These are phyloP conservation scores for Psilocybe sp. DNA, from an alignment of 768 basidiomycete species.

Conservation along the genomic window DNA sequence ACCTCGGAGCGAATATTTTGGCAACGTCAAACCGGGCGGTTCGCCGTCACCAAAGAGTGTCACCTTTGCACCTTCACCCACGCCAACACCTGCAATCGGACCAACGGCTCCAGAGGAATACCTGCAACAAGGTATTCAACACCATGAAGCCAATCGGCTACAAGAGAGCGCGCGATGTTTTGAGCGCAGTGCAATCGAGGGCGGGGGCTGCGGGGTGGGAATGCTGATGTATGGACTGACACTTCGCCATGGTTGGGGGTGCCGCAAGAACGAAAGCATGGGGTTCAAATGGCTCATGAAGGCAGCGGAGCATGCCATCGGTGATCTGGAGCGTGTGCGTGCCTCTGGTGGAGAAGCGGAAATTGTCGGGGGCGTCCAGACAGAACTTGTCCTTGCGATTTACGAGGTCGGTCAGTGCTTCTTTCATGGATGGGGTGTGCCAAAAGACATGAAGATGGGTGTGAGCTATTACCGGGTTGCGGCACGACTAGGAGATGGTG, in stretches of 20 bases:
- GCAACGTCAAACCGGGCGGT: background rate
- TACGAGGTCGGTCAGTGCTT: slow-evolving; percentile 94
- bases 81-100: slow-evolving; percentile 1
- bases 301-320: slow-evolving; percentile 80
- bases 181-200: slow-evolving; percentile 69
- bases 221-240: slow-evolving; percentile 93
- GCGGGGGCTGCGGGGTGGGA: slow-evolving; percentile 82
- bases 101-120: slow-evolving; percentile 56
- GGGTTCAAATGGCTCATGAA: slow-evolving; percentile 82
- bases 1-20: slow-evolving; percentile 30
- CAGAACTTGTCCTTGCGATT: slow-evolving; percentile 82
- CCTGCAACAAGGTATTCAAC: slow-evolving; percentile 72
- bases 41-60: background rate
- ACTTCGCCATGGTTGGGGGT: slow-evolving; percentile 87
- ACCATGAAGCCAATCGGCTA: slow-evolving; percentile 73
- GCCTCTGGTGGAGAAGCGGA: slow-evolving; percentile 44
- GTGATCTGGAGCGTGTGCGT: slow-evolving; percentile 66
- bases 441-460: slow-evolving; percentile 87
- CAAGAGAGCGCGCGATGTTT: slow-evolving; percentile 69
- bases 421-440: slow-evolving; percentile 88
- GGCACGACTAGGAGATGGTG: slow-evolving; percentile 79
- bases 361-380: slow-evolving; percentile 35
- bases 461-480: slow-evolving; percentile 85
- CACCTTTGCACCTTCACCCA: too few relatives aligned
- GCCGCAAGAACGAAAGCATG: slow-evolving; percentile 69